These are phyloP conservation scores for Sarocladiaceae sp. DNA, from an alignment of 2,329 filamentous ascomycete genomes.

Conservation along the genomic window DNA sequence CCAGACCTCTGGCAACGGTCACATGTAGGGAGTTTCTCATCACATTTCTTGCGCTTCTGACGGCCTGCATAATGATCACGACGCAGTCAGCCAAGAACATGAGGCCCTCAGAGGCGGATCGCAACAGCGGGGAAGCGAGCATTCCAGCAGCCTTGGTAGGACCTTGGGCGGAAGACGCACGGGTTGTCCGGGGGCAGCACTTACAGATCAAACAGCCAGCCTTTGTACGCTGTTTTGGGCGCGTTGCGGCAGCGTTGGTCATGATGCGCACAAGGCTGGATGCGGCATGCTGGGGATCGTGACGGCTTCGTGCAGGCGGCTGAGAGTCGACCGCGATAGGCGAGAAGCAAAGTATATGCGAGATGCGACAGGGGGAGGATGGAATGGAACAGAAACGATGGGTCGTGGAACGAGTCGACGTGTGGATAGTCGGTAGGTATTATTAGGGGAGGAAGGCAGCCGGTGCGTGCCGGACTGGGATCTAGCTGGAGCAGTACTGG, in stretches of 20 bases:
- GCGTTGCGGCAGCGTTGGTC: slow-evolving; percentile 6
- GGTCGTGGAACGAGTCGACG: not conserved
- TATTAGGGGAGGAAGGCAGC: not conserved
- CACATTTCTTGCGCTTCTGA: slow-evolving; percentile 11
- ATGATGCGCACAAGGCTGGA: slow-evolving; percentile 1
- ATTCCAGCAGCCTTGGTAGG: not conserved
- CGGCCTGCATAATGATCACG: slow-evolving; percentile 6
- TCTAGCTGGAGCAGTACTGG: not conserved
- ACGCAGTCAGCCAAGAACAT: not conserved
- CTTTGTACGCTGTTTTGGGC: slow-evolving; percentile 7
- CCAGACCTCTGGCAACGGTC: slow-evolving; percentile 6
- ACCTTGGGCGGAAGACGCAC: not conserved
- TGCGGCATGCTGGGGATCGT: not conserved
- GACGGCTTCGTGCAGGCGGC: no score
- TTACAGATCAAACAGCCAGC: slow-evolving; percentile 5
- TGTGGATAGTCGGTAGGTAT: not conserved
- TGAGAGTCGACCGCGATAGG: no score
- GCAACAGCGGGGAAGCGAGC: not conserved
- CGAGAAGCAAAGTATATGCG: not conserved
- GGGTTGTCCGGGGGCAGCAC: not conserved
- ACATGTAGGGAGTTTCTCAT: slow-evolving; percentile 10
- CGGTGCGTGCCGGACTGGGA: not conserved
- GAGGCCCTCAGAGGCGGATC: not conserved
- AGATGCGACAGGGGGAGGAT: not conserved
- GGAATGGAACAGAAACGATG: not conserved